phyloP scores from a whole-genome alignment of 2,329 filamentous ascomycete genomes.

The Didymella pinodella region DNA sequence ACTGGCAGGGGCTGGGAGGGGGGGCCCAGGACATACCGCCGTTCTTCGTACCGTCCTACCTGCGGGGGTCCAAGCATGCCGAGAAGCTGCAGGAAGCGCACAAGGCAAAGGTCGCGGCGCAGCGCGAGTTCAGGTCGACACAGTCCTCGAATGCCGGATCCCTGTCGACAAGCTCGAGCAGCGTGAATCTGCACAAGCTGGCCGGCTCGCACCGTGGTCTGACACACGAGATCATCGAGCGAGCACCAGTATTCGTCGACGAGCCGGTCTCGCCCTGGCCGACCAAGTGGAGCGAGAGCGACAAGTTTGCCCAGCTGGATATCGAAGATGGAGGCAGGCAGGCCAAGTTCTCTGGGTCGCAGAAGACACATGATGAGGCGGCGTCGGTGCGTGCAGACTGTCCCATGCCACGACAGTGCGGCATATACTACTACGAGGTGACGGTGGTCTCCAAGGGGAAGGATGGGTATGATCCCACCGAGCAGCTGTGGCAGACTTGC shows the following conservation, averaged over 20 bases:
- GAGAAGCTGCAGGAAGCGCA: constrained; percentile 76
- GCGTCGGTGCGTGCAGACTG: constrained; percentile 83
- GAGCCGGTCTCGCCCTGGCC: constrained; percentile 76
- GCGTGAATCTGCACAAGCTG: constrained; percentile 67
- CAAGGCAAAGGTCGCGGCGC: constrained; percentile 64
- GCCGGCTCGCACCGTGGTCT: constrained; percentile 76
- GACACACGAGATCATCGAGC: constrained; percentile 85
- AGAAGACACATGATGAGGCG: constrained; percentile 74
- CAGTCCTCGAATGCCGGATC: constrained; percentile 57
- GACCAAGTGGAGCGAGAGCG: constrained; percentile 79
- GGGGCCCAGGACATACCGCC: constrained; percentile 47
- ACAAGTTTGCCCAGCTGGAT: constrained; percentile 78
- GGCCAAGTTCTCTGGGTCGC: constrained; percentile 66
- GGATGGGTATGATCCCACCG: constrained; percentile 63
- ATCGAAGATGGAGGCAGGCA: constrained; percentile 76
- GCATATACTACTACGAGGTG: constrained; percentile 92
- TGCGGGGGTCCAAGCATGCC: constrained; percentile 79
- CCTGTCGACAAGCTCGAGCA: constrained; percentile 65
- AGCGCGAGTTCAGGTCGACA: constrained; percentile 53
- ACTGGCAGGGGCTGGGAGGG: constrained; percentile 40
- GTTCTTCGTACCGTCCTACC: constrained; percentile 87
- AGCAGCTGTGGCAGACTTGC: constrained; percentile 43
- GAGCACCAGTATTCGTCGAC: constrained; percentile 66
- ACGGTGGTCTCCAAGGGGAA: constrained; percentile 71
- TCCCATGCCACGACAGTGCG: constrained; percentile 86